phyloP scores from a whole-genome alignment of 2,329 filamentous ascomycete species.

The Penicillium italicum region DNA sequence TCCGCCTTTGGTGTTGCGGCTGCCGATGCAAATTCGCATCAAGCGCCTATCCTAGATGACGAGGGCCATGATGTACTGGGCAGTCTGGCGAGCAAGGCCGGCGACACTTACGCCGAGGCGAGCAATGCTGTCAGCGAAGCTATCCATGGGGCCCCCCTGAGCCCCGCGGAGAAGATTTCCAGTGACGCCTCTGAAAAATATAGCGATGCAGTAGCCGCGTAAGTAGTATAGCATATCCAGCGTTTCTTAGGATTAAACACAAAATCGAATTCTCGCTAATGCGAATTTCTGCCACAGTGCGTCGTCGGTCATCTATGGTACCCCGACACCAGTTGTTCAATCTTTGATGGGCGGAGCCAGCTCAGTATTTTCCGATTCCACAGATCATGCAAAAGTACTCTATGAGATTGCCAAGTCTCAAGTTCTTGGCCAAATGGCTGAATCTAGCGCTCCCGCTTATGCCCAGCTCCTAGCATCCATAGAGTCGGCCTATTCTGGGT shows the following conservation, averaged over 20 bases:
- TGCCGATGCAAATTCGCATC: conserved; percentile 16
- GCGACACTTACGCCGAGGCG: conserved; percentile 52
- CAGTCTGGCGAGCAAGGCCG: conserved; percentile 50
- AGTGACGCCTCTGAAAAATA: conserved; percentile 55
- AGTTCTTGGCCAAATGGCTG: conserved; percentile 64
- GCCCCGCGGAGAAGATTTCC: conserved; percentile 45
- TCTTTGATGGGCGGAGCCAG: conserved; percentile 2
- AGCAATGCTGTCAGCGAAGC: conserved; percentile 55
- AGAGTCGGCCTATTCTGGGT: conserved; percentile 23
- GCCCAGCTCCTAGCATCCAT: conserved; percentile 39
- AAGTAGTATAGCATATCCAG: conserved; percentile 28
- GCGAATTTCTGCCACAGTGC: neutral
- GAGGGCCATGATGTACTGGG: conserved; percentile 47
- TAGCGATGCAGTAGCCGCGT: conserved; percentile 55
- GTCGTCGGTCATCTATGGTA: conserved; percentile 7
- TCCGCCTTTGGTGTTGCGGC: conserved; percentile 21
- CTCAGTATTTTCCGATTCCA: conserved; percentile 48
- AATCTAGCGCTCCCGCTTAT: conserved; percentile 53
- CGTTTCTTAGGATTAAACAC: neutral
- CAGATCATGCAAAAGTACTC: conserved; percentile 63
- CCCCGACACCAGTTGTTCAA: conserved; percentile 3
- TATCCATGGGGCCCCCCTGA: conserved; percentile 50
- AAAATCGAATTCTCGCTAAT: conserved; percentile 3
- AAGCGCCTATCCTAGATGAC: conserved; percentile 41
- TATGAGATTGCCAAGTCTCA: conserved; percentile 68